These are phyloP conservation scores for Triticum turgidum DNA, from an alignment of 176 grass and related monocot species.

Conservation along the genomic window DNA sequence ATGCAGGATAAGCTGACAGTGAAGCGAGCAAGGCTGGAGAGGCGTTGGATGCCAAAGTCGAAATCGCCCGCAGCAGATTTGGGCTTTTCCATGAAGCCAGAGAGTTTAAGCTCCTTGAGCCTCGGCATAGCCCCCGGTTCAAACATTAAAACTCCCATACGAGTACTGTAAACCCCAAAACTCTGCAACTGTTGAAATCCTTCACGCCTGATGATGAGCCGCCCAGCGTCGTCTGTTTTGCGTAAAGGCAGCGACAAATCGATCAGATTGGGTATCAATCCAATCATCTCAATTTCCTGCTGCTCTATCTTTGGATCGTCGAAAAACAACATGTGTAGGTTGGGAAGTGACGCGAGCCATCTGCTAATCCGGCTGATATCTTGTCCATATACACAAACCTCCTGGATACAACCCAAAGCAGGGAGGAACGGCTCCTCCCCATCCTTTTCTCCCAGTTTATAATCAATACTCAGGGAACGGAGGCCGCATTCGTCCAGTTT, in stretches of 20 bases:
- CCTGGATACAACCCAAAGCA: not conserved
- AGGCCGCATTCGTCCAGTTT: not conserved
- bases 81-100: not conserved
- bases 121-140: constrained; percentile 2
- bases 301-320: accelerated
- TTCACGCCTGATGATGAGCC: not conserved
- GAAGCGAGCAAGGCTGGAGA: not conserved
- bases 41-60: not conserved
- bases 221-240: accelerated
- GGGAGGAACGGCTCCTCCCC: not conserved
- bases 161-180: accelerated
- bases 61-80: not conserved
- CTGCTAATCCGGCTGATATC: not conserved
- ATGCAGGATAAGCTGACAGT: accelerated
- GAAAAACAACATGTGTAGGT: not conserved
- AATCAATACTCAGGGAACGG: not conserved
- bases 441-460: not conserved
- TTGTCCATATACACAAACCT: not conserved
- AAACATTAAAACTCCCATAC: not conserved
- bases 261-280: not conserved
- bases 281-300: not conserved
- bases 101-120: not conserved
- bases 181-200: not conserved
- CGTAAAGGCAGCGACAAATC: accelerated
- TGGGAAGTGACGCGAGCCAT: not conserved